Evolutionary conservation across 192 early-diverging fungal species (phyloP), one percentile per base, ranked within the genome.

Genomic region (Coemansia sp.): DNA sequence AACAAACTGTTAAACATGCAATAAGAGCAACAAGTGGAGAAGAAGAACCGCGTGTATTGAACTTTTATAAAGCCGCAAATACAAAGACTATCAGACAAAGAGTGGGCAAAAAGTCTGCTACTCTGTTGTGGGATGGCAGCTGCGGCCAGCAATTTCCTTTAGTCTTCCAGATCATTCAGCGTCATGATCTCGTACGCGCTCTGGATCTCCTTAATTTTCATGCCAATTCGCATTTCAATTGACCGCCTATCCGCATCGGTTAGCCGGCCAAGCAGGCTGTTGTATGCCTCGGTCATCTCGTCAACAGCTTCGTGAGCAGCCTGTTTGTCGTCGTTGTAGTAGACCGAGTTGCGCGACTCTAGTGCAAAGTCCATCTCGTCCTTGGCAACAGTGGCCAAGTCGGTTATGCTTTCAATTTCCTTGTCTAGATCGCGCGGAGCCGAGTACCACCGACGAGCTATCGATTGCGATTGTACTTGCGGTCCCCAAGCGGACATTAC

Each of bases 331-430:
- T 75, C 69, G 54, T 81, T 81, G 69, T 81, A 81, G 62, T 81
- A 81, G 2, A 81, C 72, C 2, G 78, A 75, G 64, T 81, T 81
- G 54, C 78, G 68, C 22, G 78, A 74, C 49, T 81, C 78, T 22
- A 69, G 69, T 14, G 78, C 78, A 72, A 75, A 81, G 42, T 81
- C 78, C 72, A 81, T 75, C 66, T 81, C 78, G 49, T 81, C 78
- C 49, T 72, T 75, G 28, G 78, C 78, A 8, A 64, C 70, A 5
- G 63, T 68, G 2, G 78, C 78, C n/a, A 81, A 58, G 42, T 81
- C 78, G 15, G 73, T 72, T 34, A 81, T 74, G 11, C 44, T 37
- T 54, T 81, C 72, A 52, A 81, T 81, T 56, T 75, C 78, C 46
- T 75, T 68, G 60, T 81, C 65, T 49, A 81, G 37, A 51, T 75